Base-by-base conservation (phyloP, 139 green algal genomes). In the Pleodorina starrii region DNA sequence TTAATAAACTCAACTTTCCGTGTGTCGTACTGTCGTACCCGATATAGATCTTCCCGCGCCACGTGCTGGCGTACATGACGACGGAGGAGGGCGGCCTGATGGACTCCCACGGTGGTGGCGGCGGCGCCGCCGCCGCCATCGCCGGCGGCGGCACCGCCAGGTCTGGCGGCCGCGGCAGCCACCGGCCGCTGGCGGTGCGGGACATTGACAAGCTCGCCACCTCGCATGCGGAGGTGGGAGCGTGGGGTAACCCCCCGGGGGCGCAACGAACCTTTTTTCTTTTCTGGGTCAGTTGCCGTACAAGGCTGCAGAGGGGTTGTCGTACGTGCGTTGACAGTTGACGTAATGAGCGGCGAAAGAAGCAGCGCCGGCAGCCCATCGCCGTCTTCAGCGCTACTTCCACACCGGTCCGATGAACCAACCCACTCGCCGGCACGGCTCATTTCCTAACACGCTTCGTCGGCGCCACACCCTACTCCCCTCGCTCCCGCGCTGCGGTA, bases 161-260 rank as follows among this genome's bases (percentile, higher is more conserved):
- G n/a, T 43, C 25, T 11, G 19, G 2, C 2, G 17, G 4, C 36
- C 35, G 16, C 35, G 9, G 35, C 40, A 78, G 36, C 71, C 16
- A 16, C 71, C 7, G 36, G 36, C 71, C 29, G 71, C 71, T 36
- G 19, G 9, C 12, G 1, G 42, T 46, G 19, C 42, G 71, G 11
- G 36, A 78, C 71, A 48, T 78, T 14, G 38, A 48, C 71, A 78
- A 78, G 42, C 71, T 78, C 19, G 71, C 71, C 35, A 78, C 71
- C 11, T 51, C 21, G 36, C 71, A 78, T 36, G 29, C 63, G 5
- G 63, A 73, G 63, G 63, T 73, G 63, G 11, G 63, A 21, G 50
- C 50, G 12, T 59, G 14, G 11, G 50, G 12, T 11, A 23, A 59
- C 12, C 50, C 50, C 50, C 11, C 16, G 50, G 14, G 11, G 11